These are phyloP conservation scores for Elaeagnus macrophylla DNA, from an alignment of 306 rosid species.

Conservation along the genomic window DNA sequence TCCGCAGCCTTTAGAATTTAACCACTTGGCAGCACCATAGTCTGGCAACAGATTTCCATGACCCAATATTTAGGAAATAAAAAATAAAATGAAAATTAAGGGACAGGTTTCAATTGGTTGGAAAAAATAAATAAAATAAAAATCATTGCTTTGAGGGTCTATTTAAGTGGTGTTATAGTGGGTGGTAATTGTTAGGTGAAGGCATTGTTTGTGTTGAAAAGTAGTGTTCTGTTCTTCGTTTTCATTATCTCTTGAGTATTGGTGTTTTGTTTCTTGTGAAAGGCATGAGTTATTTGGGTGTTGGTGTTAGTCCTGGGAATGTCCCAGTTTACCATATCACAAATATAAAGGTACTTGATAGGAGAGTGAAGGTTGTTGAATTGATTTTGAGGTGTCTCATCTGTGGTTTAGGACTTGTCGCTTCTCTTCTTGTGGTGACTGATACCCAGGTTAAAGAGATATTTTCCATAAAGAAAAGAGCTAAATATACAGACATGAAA, in stretches of 20 bases:
- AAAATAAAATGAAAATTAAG: background rate
- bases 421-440: slow-evolving; percentile 71
- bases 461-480: slow-evolving; percentile 60
- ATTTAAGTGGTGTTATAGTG: background rate
- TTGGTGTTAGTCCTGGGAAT: slow-evolving; percentile 79
- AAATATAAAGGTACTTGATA: slow-evolving; percentile 40
- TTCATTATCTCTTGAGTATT: background rate
- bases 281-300: slow-evolving; percentile 59
- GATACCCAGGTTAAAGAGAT: slow-evolving; percentile 63
- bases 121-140: background rate
- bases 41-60: slow-evolving; percentile 17
- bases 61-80: slow-evolving; percentile 17
- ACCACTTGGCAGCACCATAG: slow-evolving; percentile 40
- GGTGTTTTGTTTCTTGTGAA: slow-evolving; percentile 11
- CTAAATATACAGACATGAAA: slow-evolving; percentile 73
- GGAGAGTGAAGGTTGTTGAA: slow-evolving; percentile 53
- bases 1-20: slow-evolving; percentile 20
- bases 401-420: slow-evolving; percentile 50
- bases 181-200: background rate
- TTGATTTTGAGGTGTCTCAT: slow-evolving; percentile 59
- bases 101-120: background rate
- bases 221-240: background rate
- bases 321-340: slow-evolving; percentile 53
- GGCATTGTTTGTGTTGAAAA: background rate
- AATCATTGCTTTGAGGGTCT: background rate